These are phyloP conservation scores for Dryas octopetala DNA, from an alignment of 306 rosid genomes.

Conservation along the genomic window DNA sequence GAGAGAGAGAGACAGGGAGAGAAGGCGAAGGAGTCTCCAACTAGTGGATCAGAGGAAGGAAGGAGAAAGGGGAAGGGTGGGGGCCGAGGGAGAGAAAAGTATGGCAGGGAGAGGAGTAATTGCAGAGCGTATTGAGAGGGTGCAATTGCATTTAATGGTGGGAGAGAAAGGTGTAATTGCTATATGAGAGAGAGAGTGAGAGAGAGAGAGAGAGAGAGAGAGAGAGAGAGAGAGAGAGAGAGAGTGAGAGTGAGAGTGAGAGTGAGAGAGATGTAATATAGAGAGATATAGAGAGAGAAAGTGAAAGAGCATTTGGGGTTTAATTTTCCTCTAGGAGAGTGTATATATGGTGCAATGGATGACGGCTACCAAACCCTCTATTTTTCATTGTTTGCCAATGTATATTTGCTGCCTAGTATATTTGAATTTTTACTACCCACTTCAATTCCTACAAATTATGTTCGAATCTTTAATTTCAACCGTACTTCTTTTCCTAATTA, in stretches of 20 bases:
- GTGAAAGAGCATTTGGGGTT: conserved; percentile 21
- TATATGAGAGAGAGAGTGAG: conserved; percentile 23
- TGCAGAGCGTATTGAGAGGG: conserved; percentile 98
- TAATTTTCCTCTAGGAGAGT: conserved; percentile 28
- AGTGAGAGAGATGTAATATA: not conserved
- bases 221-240: conserved; percentile 12
- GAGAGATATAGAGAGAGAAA: conserved; percentile 13
- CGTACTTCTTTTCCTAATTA: not conserved
- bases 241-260: conserved; percentile 21
- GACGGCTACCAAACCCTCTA: conserved; percentile 65
- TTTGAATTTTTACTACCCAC: conserved; percentile 3
- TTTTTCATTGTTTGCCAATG: not conserved
- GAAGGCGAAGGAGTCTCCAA: conserved; percentile 9
- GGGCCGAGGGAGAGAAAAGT: conserved; percentile 47
- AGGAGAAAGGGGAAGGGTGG: conserved; percentile 35
- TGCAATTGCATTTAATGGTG: conserved; percentile 98
- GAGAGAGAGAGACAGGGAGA: not conserved
- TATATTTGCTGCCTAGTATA: not conserved
- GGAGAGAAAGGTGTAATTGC: conserved; percentile 38
- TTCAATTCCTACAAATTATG: not conserved
- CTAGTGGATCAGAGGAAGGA: not conserved
- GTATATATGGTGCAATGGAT: conserved; percentile 45
- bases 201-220: conserved; percentile 17
- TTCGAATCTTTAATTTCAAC: not conserved
- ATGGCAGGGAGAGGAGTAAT: conserved; percentile 73